phyloP scores from a whole-genome alignment of 2,329 filamentous ascomycete species.

The Cladobotryum protrusum region DNA sequence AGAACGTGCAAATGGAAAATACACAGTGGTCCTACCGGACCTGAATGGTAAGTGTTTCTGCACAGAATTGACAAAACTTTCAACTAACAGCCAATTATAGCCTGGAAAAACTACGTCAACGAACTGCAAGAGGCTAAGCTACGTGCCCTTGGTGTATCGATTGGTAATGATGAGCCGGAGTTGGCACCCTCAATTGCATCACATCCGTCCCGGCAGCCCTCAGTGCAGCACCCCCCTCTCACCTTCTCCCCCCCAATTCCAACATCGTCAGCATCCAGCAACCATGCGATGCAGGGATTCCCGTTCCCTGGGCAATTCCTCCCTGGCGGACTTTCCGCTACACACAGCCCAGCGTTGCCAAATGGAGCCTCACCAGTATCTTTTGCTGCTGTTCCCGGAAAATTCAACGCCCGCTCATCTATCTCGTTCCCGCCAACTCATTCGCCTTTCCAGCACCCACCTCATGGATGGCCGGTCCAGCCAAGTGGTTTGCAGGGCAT shows the following conservation, averaged over 20 bases:
- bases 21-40: conserved; percentile 63
- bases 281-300: conserved; percentile 49
- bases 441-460: conserved; percentile 60
- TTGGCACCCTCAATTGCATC: conserved; percentile 60
- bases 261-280: conserved; percentile 70
- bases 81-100: conserved; percentile 24
- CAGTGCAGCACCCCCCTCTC: conserved; percentile 67
- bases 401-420: conserved; percentile 66
- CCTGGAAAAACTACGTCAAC: conserved; percentile 71
- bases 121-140: conserved; percentile 87
- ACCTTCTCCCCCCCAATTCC: conserved; percentile 81
- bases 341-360: conserved; percentile 56
- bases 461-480: conserved; percentile 53
- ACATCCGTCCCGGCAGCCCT: conserved; percentile 62
- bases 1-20: conserved; percentile 49
- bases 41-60: conserved; percentile 45
- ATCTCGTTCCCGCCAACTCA: conserved; percentile 58
- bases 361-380: conserved; percentile 68
- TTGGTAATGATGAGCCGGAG: conserved; percentile 65
- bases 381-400: conserved; percentile 52
- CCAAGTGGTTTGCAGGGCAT: conserved; percentile 48
- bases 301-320: conserved; percentile 55
- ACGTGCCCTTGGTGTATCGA: conserved; percentile 79
- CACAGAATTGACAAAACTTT: background rate
- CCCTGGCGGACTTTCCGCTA: conserved; percentile 52